Conservation (phyloP, 495 filamentous ascomycete species). For the Penicillium mononematosum region DNA sequence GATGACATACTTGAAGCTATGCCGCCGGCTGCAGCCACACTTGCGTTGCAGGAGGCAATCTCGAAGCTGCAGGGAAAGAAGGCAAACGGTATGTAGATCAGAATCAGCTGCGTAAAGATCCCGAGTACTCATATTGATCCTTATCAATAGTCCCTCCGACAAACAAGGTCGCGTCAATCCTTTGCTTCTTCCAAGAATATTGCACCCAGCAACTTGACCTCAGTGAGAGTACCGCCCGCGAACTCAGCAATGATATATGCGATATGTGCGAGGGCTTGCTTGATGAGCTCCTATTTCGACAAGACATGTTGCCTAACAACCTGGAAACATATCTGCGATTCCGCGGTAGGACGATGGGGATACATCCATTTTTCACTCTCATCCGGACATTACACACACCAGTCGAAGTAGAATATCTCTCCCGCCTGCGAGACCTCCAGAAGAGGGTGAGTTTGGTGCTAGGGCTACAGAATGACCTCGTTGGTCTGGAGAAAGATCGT, state of each 20-base stretch:
- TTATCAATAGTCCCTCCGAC: background rate
- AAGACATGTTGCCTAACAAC: background rate
- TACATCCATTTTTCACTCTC: conserved; percentile 9
- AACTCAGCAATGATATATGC: conserved; percentile 3
- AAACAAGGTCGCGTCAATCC: conserved; percentile 1
- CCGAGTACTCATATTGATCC: background rate
- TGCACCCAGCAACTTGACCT: background rate
- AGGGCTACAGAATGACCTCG: conserved; percentile 5
- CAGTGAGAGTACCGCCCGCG: background rate
- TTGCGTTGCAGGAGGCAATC: conserved; percentile 1
- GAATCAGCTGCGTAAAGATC: background rate
- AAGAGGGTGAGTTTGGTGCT: background rate
- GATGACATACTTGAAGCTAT: conserved; percentile 4
- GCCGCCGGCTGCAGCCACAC: background rate
- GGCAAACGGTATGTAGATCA: background rate
- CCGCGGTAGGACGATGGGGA: conserved; percentile 3
- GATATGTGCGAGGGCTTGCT: conserved; percentile 7
- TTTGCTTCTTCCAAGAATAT: conserved; percentile 1
- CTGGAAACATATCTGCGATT: background rate
- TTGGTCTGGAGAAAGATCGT: conserved; percentile 6
- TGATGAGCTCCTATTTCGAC: background rate
- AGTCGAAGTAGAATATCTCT: background rate
- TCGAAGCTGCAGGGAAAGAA: background rate
- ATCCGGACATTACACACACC: background rate
- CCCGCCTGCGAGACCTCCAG: background rate